phyloP scores from a whole-genome alignment of 2,329 filamentous ascomycete genomes.

The Ascochyta fabae region DNA sequence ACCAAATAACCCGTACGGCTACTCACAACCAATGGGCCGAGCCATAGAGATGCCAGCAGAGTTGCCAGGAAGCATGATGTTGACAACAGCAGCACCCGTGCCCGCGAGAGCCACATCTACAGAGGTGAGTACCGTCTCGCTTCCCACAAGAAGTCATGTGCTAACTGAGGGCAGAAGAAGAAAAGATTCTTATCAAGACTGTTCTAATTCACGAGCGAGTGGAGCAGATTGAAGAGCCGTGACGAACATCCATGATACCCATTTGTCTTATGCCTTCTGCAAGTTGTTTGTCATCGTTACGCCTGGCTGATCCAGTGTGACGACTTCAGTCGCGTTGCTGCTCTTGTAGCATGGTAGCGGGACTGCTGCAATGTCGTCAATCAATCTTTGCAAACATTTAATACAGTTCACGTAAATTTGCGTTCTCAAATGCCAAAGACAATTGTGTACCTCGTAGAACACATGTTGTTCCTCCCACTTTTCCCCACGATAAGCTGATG shows the following conservation, averaged over 20 bases:
- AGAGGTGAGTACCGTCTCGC: slow-evolving; percentile 21
- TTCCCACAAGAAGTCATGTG: background rate
- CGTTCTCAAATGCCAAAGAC: background rate
- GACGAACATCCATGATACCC: slow-evolving; percentile 9
- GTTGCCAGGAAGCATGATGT: slow-evolving; percentile 21
- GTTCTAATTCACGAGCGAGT: slow-evolving; percentile 16
- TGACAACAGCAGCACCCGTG: slow-evolving; percentile 20
- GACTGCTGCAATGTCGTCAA: too few relatives aligned
- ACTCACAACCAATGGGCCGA: slow-evolving; percentile 16
- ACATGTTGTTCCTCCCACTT: background rate
- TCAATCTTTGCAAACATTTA: too few relatives aligned
- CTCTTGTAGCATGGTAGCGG: too few relatives aligned
- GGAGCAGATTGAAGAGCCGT: background rate
- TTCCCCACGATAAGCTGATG: slow-evolving; percentile 10
- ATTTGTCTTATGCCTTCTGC: background rate
- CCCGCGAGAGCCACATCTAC: slow-evolving; percentile 19
- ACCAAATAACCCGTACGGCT: slow-evolving; percentile 15
- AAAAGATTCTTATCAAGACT: slow-evolving; percentile 32
- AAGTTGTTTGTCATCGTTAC: too few relatives aligned
- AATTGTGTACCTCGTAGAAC: background rate
- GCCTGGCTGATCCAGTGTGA: too few relatives aligned
- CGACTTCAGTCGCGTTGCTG: too few relatives aligned
- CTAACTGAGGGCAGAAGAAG: slow-evolving; percentile 31
- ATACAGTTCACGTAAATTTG: too few relatives aligned
- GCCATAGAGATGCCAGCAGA: slow-evolving; percentile 29